A percentile compares a stretch with the other conserved stretches of the same genome.
Evolutionary conservation across 345 rosid species (phyloP).

Genomic region (Cardamine chenopodiifolia): DNA sequence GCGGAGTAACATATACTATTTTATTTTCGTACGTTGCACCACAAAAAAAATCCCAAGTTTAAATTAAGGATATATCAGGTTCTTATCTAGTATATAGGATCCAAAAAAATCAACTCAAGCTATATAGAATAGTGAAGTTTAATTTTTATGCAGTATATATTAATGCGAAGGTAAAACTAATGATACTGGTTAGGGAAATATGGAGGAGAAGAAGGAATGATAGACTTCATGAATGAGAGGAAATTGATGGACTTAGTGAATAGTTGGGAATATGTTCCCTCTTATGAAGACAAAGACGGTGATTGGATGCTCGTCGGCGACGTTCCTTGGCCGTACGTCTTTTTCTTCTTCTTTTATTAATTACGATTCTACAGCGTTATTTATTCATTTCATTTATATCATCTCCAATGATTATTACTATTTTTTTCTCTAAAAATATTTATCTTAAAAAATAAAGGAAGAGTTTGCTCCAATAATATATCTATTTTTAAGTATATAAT

Average conservation of each 20-base stretch:
- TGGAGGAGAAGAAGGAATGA: slow-evolving; percentile 85
- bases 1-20: neutral
- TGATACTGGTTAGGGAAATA: slow-evolving; percentile 44
- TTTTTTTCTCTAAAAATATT: too few species aligned
- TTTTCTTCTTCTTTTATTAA: slow-evolving; percentile 3
- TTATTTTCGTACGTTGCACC: neutral
- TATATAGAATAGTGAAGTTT: neutral
- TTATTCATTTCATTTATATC: neutral
- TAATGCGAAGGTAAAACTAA: slow-evolving; percentile 3
- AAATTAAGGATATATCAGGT: neutral
- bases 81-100: neutral
- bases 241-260: slow-evolving; percentile 68
- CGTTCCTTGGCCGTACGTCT: slow-evolving; percentile 90
- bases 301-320: slow-evolving; percentile 98
- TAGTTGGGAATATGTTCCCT: slow-evolving; percentile 78
- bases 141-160: neutral
- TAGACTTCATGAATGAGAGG: slow-evolving; percentile 74
- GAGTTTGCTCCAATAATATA: too few species aligned
- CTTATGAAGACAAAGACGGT: slow-evolving; percentile 93
- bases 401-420: too few species aligned
- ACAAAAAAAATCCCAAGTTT: neutral
- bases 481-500: too few species aligned
- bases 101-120: neutral
- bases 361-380: neutral
- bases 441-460: too few species aligned